These are phyloP conservation scores for Fusarium illudens DNA, from an alignment of 2,329 filamentous ascomycete genomes.

Conservation along the genomic window DNA sequence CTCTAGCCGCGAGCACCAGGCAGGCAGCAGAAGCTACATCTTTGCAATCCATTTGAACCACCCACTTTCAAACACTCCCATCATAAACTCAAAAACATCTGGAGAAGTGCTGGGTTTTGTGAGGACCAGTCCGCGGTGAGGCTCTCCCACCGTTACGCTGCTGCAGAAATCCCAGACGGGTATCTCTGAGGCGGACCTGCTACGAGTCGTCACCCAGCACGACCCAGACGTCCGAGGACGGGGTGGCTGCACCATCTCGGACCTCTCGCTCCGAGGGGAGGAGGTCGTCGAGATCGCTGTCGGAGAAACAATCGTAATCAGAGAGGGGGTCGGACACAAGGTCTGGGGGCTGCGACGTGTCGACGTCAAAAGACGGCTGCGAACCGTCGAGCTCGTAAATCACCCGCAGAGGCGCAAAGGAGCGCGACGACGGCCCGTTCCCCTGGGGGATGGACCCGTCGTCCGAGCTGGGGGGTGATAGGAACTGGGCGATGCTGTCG, in stretches of 20 bases:
- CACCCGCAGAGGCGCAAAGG: slow-evolving; percentile 48
- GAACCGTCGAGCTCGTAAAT: slow-evolving; percentile 52
- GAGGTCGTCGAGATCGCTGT: slow-evolving; percentile 47
- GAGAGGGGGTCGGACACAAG: slow-evolving; percentile 46
- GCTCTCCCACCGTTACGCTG: slow-evolving; percentile 40
- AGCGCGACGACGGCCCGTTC: slow-evolving; percentile 17
- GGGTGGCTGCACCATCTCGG: slow-evolving; percentile 40
- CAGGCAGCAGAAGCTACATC: neutral
- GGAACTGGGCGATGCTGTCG: slow-evolving; percentile 49
- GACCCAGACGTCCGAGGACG: slow-evolving; percentile 51
- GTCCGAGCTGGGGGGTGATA: slow-evolving; percentile 37
- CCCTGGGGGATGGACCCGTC: slow-evolving; percentile 23
- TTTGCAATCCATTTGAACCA: neutral
- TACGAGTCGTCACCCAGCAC: slow-evolving; percentile 58
- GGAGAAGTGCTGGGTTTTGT: slow-evolving; percentile 36
- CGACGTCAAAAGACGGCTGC: slow-evolving; percentile 46
- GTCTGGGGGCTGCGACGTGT: slow-evolving; percentile 50
- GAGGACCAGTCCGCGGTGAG: slow-evolving; percentile 52
- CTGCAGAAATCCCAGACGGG: slow-evolving; percentile 42
- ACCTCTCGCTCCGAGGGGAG: slow-evolving; percentile 45
- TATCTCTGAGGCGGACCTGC: slow-evolving; percentile 51
- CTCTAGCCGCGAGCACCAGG: slow-evolving; percentile 39
- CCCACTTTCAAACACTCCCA: slow-evolving; percentile 25
- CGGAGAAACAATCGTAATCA: slow-evolving; percentile 50
- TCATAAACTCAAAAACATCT: slow-evolving; percentile 1